phyloP scores from a whole-genome alignment of 441 rosid genomes.

The Jatropha multifida region DNA sequence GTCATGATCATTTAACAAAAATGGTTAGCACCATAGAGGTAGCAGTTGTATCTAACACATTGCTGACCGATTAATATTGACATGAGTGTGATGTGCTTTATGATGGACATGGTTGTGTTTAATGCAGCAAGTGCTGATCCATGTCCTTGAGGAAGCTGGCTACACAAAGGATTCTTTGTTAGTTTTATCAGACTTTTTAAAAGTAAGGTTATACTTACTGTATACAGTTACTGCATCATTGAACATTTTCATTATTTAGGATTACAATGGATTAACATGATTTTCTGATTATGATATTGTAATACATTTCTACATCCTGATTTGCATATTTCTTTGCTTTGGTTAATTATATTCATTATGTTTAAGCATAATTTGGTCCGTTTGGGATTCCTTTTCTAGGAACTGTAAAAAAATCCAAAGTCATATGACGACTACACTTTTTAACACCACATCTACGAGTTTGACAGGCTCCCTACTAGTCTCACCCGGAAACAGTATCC shows the following conservation, averaged over 20 bases:
- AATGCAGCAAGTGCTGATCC: constrained; percentile 68
- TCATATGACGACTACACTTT: neutral
- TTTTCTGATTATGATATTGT: neutral
- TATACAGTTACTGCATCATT: neutral
- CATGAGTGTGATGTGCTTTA: neutral
- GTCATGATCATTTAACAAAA: neutral
- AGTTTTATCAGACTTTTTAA: constrained; percentile 64
- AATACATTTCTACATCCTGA: neutral
- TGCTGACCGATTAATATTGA: neutral
- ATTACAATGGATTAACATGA: neutral
- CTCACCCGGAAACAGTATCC: neutral
- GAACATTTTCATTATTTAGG: neutral
- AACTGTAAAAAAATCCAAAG: neutral
- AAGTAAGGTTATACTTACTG: constrained; percentile 44
- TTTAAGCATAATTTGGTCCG: neutral
- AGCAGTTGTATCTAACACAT: neutral
- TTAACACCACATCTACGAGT: neutral
- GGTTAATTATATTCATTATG: neutral
- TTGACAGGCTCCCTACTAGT: neutral
- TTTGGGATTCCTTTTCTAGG: neutral
- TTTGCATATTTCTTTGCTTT: neutral
- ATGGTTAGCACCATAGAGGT: neutral
- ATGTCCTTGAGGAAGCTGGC: constrained; percentile 74
- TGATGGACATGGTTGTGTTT: constrained; percentile 20
- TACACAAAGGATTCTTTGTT: constrained; percentile 66